A percentile compares a stretch with the other conserved stretches of the same genome.
Conservation (phyloP, 78 protist species). For the Planoprotostelium fungivorum region DNA sequence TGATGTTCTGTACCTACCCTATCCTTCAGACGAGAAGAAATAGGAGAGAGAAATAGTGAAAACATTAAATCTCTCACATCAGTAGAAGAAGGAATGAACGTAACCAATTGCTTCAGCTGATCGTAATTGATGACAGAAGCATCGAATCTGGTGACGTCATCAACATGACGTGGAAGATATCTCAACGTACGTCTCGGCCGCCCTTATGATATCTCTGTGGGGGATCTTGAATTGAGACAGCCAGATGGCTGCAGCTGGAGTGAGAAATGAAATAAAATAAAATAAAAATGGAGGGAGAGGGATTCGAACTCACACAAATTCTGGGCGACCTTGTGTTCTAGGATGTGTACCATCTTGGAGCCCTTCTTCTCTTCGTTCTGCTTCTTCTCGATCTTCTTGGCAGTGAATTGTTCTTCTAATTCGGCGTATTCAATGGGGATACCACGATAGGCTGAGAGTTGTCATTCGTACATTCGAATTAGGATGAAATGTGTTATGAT, state of each 20-base stretch:
- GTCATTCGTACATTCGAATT: not conserved
- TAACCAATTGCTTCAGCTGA: not conserved
- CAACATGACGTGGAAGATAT: too few relatives aligned
- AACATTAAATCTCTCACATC: not conserved
- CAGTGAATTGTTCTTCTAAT: not conserved
- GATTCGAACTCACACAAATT: not conserved
- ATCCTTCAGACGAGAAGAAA: not conserved
- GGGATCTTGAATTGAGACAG: not conserved
- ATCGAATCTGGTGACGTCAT: not conserved
- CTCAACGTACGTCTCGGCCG: too few relatives aligned
- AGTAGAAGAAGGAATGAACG: not conserved
- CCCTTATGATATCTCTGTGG: not conserved
- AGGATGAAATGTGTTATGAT: too few relatives aligned
- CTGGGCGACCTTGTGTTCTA: not conserved
- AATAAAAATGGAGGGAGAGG: not conserved
- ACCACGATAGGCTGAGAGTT: not conserved
- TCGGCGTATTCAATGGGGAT: not conserved
- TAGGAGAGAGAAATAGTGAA: not conserved
- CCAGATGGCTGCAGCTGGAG: not conserved
- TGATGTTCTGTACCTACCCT: not conserved
- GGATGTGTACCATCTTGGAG: not conserved
- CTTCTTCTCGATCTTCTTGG: not conserved
- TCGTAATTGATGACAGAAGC: not conserved
- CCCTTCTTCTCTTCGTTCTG: not conserved
- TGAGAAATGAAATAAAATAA: too few relatives aligned